These are phyloP conservation scores for Eutrema salsugineum DNA, from an alignment of 441 rosid genomes.

Conservation along the genomic window DNA sequence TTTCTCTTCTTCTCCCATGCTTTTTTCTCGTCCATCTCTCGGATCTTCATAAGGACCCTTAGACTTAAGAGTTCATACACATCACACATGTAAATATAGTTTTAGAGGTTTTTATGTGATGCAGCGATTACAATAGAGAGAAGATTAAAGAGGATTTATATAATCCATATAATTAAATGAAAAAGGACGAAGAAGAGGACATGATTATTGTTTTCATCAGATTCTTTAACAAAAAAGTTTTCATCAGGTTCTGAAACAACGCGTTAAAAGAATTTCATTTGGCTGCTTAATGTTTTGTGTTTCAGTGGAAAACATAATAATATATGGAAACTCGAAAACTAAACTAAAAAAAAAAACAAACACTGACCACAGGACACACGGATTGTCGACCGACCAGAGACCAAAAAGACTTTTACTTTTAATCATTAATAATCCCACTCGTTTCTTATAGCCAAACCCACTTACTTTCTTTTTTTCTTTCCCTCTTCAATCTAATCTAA, in stretches of 20 bases:
- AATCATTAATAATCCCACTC: conserved; percentile 53
- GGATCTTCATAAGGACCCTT: background rate
- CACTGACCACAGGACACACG: conserved; percentile 77
- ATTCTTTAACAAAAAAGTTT: conserved; percentile 25
- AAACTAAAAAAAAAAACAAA: conserved; percentile 45
- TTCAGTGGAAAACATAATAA: conserved; percentile 4
- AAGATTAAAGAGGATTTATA: background rate
- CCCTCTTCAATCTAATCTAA: conserved; percentile 12
- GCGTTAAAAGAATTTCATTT: conserved; percentile 33
- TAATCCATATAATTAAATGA: conserved; percentile 14
- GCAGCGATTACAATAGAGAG: background rate
- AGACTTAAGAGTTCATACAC: background rate
- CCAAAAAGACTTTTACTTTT: conserved; percentile 61
- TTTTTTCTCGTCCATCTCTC: background rate
- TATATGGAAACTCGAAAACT: background rate
- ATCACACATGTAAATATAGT: background rate
- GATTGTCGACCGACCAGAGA: conserved; percentile 95
- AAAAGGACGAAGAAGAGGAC: background rate
- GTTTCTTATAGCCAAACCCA: conserved; percentile 36
- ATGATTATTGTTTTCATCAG: conserved; percentile 25
- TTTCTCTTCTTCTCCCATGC: background rate
- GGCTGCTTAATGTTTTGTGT: conserved; percentile 30
- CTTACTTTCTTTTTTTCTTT: background rate
- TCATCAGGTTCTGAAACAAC: conserved; percentile 30
- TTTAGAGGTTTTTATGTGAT: background rate